Conservation (phyloP, 371 early-diverging fungal species). For the Catenaria anguillulae region DNA sequence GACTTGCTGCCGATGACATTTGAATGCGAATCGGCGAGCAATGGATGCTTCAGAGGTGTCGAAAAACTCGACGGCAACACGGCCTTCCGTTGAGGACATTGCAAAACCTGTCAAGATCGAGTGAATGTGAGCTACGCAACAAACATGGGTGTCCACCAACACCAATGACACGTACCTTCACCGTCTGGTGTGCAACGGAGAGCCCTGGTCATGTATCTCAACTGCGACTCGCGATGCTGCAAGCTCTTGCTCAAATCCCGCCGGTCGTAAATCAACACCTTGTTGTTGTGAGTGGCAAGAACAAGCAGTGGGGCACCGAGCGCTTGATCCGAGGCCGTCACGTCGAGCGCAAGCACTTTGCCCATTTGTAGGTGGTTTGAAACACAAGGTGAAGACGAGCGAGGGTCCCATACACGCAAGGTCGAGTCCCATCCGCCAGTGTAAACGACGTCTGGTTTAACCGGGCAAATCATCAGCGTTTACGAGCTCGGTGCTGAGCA, state of each 20-base stretch:
- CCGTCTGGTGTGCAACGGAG: slow-evolving; percentile 69
- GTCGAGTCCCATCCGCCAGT: slow-evolving; percentile 86
- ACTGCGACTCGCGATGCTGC: slow-evolving; percentile 54
- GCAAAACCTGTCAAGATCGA: slow-evolving; percentile 54
- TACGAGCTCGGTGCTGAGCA: slow-evolving; percentile 5
- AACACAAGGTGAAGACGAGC: slow-evolving; percentile 23
- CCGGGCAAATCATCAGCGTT: neutral
- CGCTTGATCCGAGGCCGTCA: slow-evolving; percentile 17
- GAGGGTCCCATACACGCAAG: slow-evolving; percentile 63
- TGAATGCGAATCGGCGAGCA: slow-evolving; percentile 79
- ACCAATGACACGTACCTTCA: slow-evolving; percentile 37
- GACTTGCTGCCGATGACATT: slow-evolving; percentile 71
- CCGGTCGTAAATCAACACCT: slow-evolving; percentile 65
- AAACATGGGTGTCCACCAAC: too few species aligned
- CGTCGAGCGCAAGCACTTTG: slow-evolving; percentile 70
- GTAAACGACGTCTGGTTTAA: slow-evolving; percentile 45
- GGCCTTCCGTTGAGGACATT: slow-evolving; percentile 62
- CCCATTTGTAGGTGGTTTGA: slow-evolving; percentile 37
- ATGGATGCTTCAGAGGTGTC: slow-evolving; percentile 47
- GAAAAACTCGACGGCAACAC: slow-evolving; percentile 56
- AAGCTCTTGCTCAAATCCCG: slow-evolving; percentile 56
- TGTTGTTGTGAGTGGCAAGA: slow-evolving; percentile 64
- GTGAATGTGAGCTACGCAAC: too few species aligned
- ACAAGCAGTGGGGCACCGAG: slow-evolving; percentile 33
- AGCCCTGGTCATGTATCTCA: slow-evolving; percentile 68